Evolutionary conservation across 2,329 filamentous ascomycete genomes (phyloP).

Genomic region (Ophiostoma montium): DNA sequence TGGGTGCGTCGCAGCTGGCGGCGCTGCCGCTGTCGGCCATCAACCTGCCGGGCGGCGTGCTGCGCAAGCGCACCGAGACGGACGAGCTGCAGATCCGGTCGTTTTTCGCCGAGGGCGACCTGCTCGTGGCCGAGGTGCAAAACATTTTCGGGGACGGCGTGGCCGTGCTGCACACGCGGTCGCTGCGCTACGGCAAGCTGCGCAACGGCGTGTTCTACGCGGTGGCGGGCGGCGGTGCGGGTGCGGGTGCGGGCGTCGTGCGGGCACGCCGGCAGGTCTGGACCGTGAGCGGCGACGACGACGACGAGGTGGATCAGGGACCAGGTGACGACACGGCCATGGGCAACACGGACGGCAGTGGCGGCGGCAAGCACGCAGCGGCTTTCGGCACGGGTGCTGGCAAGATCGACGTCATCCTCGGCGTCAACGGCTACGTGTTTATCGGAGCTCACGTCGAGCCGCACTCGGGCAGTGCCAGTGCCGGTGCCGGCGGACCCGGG

Average conservation of each 20-base stretch:
- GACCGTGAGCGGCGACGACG: conserved; percentile 46
- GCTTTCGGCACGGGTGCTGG: conserved; percentile 28
- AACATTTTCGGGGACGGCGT: conserved; percentile 72
- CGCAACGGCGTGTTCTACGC: conserved; percentile 82
- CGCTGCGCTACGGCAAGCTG: conserved; percentile 87
- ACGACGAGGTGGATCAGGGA: conserved; percentile 62
- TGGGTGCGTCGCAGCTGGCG: conserved; percentile 75
- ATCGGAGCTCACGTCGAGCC: conserved; percentile 37
- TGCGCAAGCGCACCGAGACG: conserved; percentile 81
- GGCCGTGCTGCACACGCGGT: conserved; percentile 78
- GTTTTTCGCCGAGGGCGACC: conserved; percentile 93
- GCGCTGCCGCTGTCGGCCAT: conserved; percentile 76
- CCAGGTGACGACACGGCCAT: conserved; percentile 56
- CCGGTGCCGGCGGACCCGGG: conserved; percentile 41
- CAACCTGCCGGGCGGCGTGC: conserved; percentile 85
- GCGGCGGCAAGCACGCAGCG: neutral
- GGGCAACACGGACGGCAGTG: neutral
- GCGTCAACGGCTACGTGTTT: conserved; percentile 93
- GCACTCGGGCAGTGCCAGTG: conserved; percentile 12
- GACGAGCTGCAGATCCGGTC: conserved; percentile 94
- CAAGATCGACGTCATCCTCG: conserved; percentile 73
- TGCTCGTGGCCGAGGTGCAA: conserved; percentile 92
- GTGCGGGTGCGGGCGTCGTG: conserved; percentile 76
- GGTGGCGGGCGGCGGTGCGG: conserved; percentile 67
- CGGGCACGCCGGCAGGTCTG: conserved; percentile 76